Evolutionary conservation across 2,329 filamentous ascomycete genomes (phyloP).

Genomic region (Fusarium metavorans): DNA sequence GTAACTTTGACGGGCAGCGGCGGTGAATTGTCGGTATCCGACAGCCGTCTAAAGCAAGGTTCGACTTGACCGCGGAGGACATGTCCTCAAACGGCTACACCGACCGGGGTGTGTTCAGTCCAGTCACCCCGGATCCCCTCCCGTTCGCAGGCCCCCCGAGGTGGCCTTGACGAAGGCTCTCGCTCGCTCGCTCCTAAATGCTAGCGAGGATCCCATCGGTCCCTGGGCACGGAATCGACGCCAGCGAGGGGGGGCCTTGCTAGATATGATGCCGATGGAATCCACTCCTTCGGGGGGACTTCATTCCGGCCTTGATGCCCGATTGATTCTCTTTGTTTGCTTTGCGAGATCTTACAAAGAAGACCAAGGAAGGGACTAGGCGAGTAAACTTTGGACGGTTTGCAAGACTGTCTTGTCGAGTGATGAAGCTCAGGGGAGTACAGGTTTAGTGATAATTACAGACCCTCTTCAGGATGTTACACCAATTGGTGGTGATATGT

Average conservation of each 20-base stretch:
- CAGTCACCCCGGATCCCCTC: conserved; percentile 9
- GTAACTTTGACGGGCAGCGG: conserved; percentile 12
- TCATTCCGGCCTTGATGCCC: conserved; percentile 3
- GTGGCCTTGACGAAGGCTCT: background rate
- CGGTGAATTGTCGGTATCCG: conserved; percentile 5
- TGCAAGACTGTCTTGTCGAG: background rate
- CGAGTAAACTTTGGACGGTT: background rate
- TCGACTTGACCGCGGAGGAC: conserved; percentile 14
- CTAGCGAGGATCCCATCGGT: conserved; percentile 14
- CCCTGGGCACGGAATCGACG: background rate
- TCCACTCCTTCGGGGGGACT: background rate
- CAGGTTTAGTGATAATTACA: background rate
- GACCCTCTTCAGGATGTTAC: background rate
- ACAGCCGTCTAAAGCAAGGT: background rate
- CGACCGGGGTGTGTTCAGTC: conserved; percentile 3
- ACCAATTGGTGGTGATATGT: background rate
- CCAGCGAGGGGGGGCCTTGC: background rate
- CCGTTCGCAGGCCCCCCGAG: conserved; percentile 5
- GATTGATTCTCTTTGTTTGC: background rate
- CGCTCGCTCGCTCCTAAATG: background rate
- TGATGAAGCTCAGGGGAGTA: background rate
- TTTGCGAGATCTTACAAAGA: background rate
- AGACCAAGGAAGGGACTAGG: background rate
- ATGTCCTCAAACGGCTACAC: conserved; percentile 19
- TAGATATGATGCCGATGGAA: background rate